phyloP scores from a whole-genome alignment of 1,284 basidiomycete genomes.

The Flammula alnicola region DNA sequence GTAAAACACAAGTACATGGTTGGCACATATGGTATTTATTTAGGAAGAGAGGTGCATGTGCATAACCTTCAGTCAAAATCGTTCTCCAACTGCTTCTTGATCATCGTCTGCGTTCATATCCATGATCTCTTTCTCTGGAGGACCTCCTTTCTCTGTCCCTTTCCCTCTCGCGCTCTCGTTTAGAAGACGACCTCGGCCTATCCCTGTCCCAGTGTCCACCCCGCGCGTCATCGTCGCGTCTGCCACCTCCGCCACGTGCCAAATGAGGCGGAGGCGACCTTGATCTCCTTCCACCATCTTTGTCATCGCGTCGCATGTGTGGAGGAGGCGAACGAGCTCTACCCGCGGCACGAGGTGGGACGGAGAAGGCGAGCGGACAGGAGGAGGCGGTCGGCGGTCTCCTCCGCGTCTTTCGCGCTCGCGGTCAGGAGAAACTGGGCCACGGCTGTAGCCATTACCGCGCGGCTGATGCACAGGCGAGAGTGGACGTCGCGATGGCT shows the following conservation, averaged over 20 bases:
- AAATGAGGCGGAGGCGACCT: constrained; percentile 15
- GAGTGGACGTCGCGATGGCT: constrained; percentile 10
- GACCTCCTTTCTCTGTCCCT: no score
- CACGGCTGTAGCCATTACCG: constrained; percentile 10
- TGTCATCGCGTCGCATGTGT: constrained; percentile 23
- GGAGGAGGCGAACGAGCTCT: constrained; percentile 30
- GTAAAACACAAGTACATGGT: no score
- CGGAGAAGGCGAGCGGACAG: constrained; percentile 6
- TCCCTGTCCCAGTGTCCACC: constrained; percentile 6
- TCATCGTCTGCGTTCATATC: constrained; percentile 15
- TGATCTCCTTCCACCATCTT: constrained; percentile 1
- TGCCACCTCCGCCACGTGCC: no score
- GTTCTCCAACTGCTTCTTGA: not conserved
- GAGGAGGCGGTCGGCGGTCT: constrained; percentile 18
- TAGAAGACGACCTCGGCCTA: constrained; percentile 6
- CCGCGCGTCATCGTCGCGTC: no score
- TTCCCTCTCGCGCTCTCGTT: constrained; percentile 9
- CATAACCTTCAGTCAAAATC: not conserved
- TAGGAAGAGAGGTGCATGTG: no score
- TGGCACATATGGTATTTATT: no score
- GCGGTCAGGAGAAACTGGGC: constrained; percentile 11
- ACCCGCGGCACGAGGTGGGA: constrained; percentile 2
- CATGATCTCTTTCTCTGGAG: constrained; percentile 16
- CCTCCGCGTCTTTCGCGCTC: constrained; percentile 15
- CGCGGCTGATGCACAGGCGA: constrained; percentile 19